Evolutionary conservation across 192 early-diverging fungal genomes (phyloP).

Genomic region (Coemansia sp.): DNA sequence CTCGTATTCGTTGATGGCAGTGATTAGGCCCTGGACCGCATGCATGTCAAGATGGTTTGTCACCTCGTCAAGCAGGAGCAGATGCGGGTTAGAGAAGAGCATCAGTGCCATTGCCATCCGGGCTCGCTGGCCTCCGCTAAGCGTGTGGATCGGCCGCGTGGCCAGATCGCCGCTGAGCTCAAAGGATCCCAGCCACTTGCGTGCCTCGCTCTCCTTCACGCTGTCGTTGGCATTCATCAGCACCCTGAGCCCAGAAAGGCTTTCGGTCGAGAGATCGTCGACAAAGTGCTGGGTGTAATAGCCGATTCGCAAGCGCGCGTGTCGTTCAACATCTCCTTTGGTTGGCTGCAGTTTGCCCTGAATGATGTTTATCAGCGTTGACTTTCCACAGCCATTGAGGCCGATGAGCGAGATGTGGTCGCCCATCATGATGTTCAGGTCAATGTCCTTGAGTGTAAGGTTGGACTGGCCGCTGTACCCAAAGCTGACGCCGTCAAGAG

Average conservation of each 20-base stretch:
- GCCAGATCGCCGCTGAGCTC: conserved; percentile 71
- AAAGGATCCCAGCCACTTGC: conserved; percentile 77
- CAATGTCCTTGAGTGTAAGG: conserved; percentile 66
- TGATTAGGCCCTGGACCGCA: conserved; percentile 75
- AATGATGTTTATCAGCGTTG: conserved; percentile 81
- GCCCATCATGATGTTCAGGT: conserved; percentile 68
- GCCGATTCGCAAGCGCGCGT: conserved; percentile 70
- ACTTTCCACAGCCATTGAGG: conserved; percentile 79
- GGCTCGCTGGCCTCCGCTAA: conserved; percentile 84
- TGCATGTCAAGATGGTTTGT: conserved; percentile 92
- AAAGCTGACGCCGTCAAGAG: conserved; percentile 62
- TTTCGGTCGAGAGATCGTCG: conserved; percentile 63
- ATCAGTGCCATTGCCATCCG: conserved; percentile 77
- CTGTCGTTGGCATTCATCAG: conserved; percentile 53
- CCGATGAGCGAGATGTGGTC: conserved; percentile 78
- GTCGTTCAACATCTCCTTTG: conserved; percentile 64
- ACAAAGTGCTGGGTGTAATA: conserved; percentile 88
- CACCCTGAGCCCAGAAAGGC: conserved; percentile 57
- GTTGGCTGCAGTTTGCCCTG: conserved; percentile 64
- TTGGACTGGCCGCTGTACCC: conserved; percentile 25
- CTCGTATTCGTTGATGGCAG: conserved; percentile 68
- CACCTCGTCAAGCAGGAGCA: conserved; percentile 79
- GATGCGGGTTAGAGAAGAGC: conserved; percentile 65
- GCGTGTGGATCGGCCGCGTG: conserved; percentile 59
- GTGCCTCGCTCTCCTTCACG: conserved; percentile 62